Percentiles rank a stretch among this genome's conserved stretches.
These are phyloP conservation scores for Heliamphora pulchella DNA, from an alignment of 179 eudicot genomes.

Conservation along the genomic window DNA sequence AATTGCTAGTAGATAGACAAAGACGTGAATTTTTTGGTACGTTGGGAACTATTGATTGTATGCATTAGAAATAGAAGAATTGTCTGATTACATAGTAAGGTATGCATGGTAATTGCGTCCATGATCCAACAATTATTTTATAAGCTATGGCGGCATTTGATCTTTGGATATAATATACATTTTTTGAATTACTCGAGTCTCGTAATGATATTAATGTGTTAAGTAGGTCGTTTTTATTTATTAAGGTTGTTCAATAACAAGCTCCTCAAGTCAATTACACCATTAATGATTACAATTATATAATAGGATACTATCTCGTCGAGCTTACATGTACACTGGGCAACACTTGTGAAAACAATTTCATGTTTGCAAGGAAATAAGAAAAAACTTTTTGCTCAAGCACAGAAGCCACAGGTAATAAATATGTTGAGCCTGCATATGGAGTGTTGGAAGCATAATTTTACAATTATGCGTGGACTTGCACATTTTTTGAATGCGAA, in stretches of 20 bases:
- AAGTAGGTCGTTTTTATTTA: background rate
- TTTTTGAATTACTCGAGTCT: background rate
- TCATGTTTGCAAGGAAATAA: background rate
- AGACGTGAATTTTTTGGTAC: background rate
- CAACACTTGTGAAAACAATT: background rate
- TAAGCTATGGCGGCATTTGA: background rate
- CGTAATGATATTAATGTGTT: background rate
- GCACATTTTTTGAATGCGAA: no score
- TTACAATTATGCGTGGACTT: background rate
- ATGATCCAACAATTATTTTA: background rate
- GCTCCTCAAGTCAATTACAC: background rate
- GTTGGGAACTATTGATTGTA: background rate
- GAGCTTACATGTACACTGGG: no score
- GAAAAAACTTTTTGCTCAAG: background rate
- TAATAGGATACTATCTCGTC: no score
- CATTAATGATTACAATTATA: constrained; percentile 7
- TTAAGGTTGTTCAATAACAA: background rate
- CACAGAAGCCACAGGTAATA: background rate
- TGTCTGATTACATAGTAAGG: background rate
- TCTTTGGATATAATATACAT: background rate
- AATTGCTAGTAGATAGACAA: no score
- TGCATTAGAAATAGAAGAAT: background rate
- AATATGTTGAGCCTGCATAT: background rate
- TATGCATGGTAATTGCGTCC: background rate
- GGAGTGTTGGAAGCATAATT: background rate